A percentile compares a stretch with the other conserved stretches of the same genome.
These are phyloP conservation scores for Agaricus subrufescens DNA, from an alignment of 768 basidiomycete genomes.

Conservation along the genomic window DNA sequence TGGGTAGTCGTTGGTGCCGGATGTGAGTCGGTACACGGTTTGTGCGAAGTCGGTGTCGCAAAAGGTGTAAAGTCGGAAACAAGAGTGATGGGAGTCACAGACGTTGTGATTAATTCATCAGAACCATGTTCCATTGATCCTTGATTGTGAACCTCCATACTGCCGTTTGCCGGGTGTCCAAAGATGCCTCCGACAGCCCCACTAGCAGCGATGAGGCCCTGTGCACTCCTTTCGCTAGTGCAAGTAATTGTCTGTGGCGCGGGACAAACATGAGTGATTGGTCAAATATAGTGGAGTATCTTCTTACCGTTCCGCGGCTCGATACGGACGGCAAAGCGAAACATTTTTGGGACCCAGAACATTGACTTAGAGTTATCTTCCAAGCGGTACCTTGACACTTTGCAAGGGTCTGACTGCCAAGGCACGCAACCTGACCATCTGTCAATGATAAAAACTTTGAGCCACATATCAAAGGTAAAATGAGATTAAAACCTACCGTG, in stretches of 20 bases:
- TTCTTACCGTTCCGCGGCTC: conserved; percentile 40
- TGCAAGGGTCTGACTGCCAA: conserved; percentile 31
- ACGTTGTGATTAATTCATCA: neutral
- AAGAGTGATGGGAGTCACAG: neutral
- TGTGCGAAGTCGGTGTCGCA: neutral
- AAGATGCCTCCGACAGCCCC: conserved; percentile 41
- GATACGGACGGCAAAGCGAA: conserved; percentile 47
- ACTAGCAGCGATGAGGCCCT: conserved; percentile 38
- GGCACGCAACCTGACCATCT: conserved; percentile 44
- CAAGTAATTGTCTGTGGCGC: conserved; percentile 40
- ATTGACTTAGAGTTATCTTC: conserved; percentile 27
- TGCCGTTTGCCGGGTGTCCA: conserved; percentile 13
- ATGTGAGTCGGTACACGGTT: neutral
- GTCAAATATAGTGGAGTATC: neutral
- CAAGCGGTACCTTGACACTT: conserved; percentile 38
- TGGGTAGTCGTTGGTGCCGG: too few relatives aligned
- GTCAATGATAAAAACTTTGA: neutral
- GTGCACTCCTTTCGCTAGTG: conserved; percentile 44
- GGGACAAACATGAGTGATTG: neutral
- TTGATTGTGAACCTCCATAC: neutral
- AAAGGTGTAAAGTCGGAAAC: neutral
- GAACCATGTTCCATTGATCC: neutral
- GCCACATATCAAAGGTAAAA: neutral
- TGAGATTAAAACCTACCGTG: conserved; percentile 26
- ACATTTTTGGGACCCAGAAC: conserved; percentile 34